A percentile compares a stretch with the other conserved stretches of the same genome.
These are phyloP conservation scores for Rosa hybrid DNA, from an alignment of 331 rosid species.

Conservation along the genomic window DNA sequence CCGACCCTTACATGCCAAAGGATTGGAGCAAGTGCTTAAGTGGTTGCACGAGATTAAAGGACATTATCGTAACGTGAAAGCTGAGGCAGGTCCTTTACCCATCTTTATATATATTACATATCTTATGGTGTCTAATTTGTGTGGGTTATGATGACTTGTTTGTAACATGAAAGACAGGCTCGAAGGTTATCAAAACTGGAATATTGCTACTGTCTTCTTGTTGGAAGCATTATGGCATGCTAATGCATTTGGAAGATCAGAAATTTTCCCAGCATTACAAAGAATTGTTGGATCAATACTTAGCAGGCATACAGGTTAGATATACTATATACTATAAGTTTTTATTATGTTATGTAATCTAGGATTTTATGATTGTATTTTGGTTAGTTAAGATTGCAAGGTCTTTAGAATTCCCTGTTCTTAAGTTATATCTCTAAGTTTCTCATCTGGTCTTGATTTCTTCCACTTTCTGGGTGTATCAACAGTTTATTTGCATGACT, in stretches of 20 bases:
- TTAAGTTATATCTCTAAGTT: neutral
- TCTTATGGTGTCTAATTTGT: constrained; percentile 23
- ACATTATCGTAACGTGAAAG: constrained; percentile 46
- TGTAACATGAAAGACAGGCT: constrained; percentile 55
- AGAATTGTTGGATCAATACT: constrained; percentile 77
- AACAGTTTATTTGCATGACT: neutral
- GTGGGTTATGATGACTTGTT: constrained; percentile 34
- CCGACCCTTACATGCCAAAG: constrained; percentile 73
- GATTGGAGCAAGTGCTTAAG: constrained; percentile 81
- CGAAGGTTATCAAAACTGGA: constrained; percentile 62
- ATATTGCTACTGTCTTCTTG: constrained; percentile 79
- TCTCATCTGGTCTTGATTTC: neutral
- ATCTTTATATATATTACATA: constrained; percentile 20
- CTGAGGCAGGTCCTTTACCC: constrained; percentile 79
- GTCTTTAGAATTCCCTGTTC: neutral
- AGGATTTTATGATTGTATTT: neutral
- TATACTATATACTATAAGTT: constrained; percentile 21
- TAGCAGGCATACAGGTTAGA: constrained; percentile 87
- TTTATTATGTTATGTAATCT: constrained; percentile 14
- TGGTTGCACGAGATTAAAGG: constrained; percentile 76
- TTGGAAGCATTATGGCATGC: constrained; percentile 90
- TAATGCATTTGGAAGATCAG: constrained; percentile 74
- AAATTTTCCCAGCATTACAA: constrained; percentile 55
- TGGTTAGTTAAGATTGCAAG: constrained; percentile 9
- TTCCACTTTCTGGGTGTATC: neutral